These are phyloP conservation scores for Rubroboletus satanas DNA, from an alignment of 768 basidiomycete species.

Conservation along the genomic window DNA sequence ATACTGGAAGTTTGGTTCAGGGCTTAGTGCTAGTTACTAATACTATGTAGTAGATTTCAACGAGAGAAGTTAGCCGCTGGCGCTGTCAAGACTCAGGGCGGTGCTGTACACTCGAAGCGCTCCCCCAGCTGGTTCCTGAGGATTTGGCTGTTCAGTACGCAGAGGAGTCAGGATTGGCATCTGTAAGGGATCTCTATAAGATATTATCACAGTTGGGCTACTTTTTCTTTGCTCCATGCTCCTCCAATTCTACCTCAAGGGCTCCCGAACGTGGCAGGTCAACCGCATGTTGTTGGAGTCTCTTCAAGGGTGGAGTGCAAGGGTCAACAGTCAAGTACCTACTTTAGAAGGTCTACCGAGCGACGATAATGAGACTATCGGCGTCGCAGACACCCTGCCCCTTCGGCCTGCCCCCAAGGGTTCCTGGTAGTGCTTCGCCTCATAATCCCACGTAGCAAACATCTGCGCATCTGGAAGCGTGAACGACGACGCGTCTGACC, in stretches of 20 bases:
- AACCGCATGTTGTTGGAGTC: too few species aligned
- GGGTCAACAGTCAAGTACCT: slow-evolving; percentile 9
- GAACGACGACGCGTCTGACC: slow-evolving; percentile 28
- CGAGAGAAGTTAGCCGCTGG: too few species aligned
- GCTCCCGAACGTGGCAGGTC: too few species aligned
- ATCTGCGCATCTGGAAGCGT: slow-evolving; percentile 45
- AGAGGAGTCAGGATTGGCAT: too few species aligned
- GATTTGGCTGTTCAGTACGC: too few species aligned
- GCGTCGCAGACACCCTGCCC: slow-evolving; percentile 17
- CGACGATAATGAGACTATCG: slow-evolving; percentile 20
- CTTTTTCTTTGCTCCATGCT: too few species aligned
- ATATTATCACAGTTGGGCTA: too few species aligned
- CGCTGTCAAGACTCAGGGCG: too few species aligned
- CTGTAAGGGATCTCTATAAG: too few species aligned
- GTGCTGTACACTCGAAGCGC: too few species aligned
- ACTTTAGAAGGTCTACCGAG: slow-evolving; percentile 22
- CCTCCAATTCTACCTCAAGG: too few species aligned
- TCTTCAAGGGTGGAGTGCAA: background rate
- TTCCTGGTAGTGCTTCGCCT: slow-evolving; percentile 41
- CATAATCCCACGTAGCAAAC: slow-evolving; percentile 50
- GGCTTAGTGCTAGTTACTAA: background rate
- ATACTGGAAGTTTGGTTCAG: background rate
- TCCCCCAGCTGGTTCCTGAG: too few species aligned
- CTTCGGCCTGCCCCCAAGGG: slow-evolving; percentile 31
- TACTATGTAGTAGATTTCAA: background rate